Base-by-base conservation (phyloP, 805 yeast species). In the Sugiyamaella mastotermitis region DNA sequence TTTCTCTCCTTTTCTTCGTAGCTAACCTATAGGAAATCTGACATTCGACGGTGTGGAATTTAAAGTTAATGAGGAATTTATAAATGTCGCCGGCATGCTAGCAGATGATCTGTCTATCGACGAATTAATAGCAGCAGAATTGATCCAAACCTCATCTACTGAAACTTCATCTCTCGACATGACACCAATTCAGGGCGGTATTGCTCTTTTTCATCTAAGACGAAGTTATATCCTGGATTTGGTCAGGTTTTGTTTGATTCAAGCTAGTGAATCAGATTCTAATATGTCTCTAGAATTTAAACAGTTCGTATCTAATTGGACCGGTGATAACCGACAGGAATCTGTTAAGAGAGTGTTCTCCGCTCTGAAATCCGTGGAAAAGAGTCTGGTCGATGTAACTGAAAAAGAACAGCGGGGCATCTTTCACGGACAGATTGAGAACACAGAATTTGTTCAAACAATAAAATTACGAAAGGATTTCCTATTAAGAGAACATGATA, bases 91-190 rank as follows among this genome's bases (percentile, higher is more conserved):
- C 1, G 65, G 77, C 3, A 65, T 66, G 17, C 52, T 82, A 13
- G 64, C 88, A 0, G 83, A 78, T 46, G 77, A 76, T 26, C 66
- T 90, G 37, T 67, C 83, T 35, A 64, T 90, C 36, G 94, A 90
- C 58, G 97, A 90, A 56, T 37, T 83, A 20, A 66, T 73, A 2
- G 72, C 84, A 1, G 92, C 94, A 1, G 83, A 86, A 52, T 54
- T 84, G 19, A 66, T 88, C 2, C 71, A 63, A 35, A 56, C 60
- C 43, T 71, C 86, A 3, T 52, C 62, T 14, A 56, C 56, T 17
- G 62, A 50, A 37, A 57, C 51, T 43, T 60, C 52, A 9, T 62
- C 61, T 8, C 64, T 72, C 2, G 64, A 56, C 30, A 42, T 64
- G 26, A 42, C 51, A 18, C 55, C 60, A 1, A 42, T 52, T 26